Evolutionary conservation across 2,329 filamentous ascomycete genomes (phyloP).

Genomic region (Sporothrix humicola): DNA sequence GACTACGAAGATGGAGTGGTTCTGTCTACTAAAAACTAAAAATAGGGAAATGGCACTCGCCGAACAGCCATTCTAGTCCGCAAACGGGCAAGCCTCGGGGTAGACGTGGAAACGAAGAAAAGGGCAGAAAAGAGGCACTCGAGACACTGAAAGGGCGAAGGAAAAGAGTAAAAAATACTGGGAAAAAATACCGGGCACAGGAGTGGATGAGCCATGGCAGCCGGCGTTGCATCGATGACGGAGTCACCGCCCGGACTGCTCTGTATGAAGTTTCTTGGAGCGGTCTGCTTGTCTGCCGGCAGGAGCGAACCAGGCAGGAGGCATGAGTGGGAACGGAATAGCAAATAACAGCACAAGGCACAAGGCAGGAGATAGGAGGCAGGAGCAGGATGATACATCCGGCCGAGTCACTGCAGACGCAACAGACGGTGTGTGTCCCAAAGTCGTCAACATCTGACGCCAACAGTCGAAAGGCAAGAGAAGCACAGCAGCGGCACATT

Average conservation of each 20-base stretch:
- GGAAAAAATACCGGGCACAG: neutral
- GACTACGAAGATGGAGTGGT: neutral
- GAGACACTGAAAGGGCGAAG: too few species aligned
- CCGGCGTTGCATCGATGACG: conserved; percentile 20
- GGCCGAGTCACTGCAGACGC: conserved; percentile 17
- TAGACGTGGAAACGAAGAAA: neutral
- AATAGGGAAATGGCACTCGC: neutral
- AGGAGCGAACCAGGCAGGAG: neutral
- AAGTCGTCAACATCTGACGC: conserved; percentile 15
- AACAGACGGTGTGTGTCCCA: conserved; percentile 10
- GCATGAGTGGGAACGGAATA: too few species aligned
- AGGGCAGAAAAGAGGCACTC: too few species aligned
- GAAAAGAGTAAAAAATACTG: neutral
- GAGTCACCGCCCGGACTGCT: conserved; percentile 1
- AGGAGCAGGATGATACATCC: conserved; percentile 1
- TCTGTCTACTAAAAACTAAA: conserved; percentile 24
- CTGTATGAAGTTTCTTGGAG: neutral
- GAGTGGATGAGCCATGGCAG: neutral
- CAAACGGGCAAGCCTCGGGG: conserved; percentile 27
- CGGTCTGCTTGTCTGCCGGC: conserved; percentile 16
- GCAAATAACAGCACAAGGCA: too few species aligned
- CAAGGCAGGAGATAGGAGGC: too few species aligned
- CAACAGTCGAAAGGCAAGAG: neutral
- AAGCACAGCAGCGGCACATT: neutral
- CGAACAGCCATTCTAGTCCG: conserved; percentile 27